These are phyloP conservation scores for Pseudopyricularia javanii DNA, from an alignment of 2,329 filamentous ascomycete species.

Conservation along the genomic window DNA sequence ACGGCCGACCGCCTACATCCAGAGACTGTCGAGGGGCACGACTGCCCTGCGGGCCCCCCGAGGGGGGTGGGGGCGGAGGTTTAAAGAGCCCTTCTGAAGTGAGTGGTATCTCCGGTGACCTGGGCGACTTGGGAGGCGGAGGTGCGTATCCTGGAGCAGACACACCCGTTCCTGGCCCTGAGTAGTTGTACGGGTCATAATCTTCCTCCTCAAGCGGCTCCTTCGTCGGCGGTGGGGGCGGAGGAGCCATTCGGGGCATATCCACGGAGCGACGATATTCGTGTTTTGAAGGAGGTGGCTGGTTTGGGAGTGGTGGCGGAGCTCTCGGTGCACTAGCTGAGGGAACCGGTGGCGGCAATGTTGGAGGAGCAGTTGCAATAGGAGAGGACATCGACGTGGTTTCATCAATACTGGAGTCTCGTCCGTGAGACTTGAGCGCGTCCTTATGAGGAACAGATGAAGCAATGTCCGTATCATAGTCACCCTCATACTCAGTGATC, in stretches of 20 bases:
- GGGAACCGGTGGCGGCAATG: conserved; percentile 43
- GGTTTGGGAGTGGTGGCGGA: conserved; percentile 54
- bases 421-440: conserved; percentile 69
- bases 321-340: conserved; percentile 39
- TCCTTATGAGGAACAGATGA: conserved; percentile 92
- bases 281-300: conserved; percentile 32
- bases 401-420: conserved; percentile 66
- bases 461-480: conserved; percentile 95
- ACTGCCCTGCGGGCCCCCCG: conserved; percentile 19
- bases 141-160: conserved; percentile 12
- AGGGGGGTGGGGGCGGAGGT: conserved; percentile 28
- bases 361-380: conserved; percentile 26
- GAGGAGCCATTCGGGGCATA: conserved; percentile 56
- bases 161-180: conserved; percentile 16
- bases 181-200: conserved; percentile 57
- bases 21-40: conserved; percentile 43
- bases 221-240: conserved; percentile 45
- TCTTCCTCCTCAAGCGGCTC: conserved; percentile 40
- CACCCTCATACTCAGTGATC: conserved; percentile 88
- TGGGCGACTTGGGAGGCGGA: conserved; percentile 23
- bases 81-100: conserved; percentile 9
- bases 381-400: conserved; percentile 49
- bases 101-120: conserved; percentile 10
- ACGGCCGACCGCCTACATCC: conserved; percentile 43
- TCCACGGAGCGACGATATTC: conserved; percentile 54